Evolutionary conservation across 2,329 filamentous ascomycete genomes (phyloP), one percentile per base, ranked within the genome.

Genomic region (Parascedosporium putredinis): DNA sequence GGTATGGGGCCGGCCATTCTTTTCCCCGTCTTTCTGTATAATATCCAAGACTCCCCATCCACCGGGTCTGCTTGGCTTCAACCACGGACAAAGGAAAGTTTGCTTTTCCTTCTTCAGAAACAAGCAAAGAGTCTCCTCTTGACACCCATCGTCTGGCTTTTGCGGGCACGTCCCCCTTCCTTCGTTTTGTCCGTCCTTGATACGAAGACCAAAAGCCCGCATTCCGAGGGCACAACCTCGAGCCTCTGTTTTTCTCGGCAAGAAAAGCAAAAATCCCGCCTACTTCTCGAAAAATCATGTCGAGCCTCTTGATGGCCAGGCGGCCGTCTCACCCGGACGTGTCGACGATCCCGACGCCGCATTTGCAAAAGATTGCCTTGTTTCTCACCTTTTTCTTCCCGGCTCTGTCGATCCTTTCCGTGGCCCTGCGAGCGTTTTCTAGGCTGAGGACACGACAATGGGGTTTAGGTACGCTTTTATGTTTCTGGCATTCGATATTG

Each of bases 291-390:
- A 55, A 18, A 52, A 55, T 3, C 49, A 53, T 3, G 59, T 53
- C 5, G 54, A 57, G 45, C 54, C 57, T 52, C 64, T 60, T 60
- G 63, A 62, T 53, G 69, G 62, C 44, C 55, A 63, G 18, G 63
- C 64, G 40, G 62, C 69, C 40, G 56, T 56, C 67, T 1, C 72
- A 73, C 56, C 72, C 69, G 46, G 69, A 69, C 0, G 66, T 71
- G 44, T 55, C 72, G 3, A 67, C 67, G 3, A 60, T 50, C 27
- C 47, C 47, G 16, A 50, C 47, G 3, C 47, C 47, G 34, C 25
- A 38, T 33, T 43, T 50, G 8, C 49, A 50, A 34, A 8, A 20
- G 29, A 24, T n/a, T 1, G 49, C 49, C 18, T 16, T 50, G 12
- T 46, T 47, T 43, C 38, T 50, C 49, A 50, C 33, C 33, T 45